Conservation (phyloP, 495 filamentous ascomycete genomes). For the Daldinia caldariorum region DNA sequence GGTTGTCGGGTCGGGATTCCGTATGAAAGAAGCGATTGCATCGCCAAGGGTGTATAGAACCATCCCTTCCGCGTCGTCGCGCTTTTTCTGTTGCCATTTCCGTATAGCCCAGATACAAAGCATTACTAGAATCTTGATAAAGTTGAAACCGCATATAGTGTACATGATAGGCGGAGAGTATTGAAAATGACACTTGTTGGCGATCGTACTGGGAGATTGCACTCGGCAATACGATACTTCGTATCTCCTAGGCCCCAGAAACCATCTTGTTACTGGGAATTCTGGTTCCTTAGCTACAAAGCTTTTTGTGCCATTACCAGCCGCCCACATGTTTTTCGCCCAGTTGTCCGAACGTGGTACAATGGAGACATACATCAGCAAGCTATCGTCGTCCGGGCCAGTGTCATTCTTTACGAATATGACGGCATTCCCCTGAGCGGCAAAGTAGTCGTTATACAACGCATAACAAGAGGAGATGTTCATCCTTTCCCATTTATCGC, state of each 20-base stretch:
- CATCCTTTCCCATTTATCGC: background rate
- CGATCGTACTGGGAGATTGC: conserved; percentile 29
- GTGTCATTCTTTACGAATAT: conserved; percentile 27
- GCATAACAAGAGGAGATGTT: background rate
- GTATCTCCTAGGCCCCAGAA: conserved; percentile 38
- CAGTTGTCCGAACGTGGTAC: conserved; percentile 44
- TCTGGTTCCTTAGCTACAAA: background rate
- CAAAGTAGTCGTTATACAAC: background rate
- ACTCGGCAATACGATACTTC: conserved; percentile 40
- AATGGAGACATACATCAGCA: conserved; percentile 45
- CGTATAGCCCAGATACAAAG: background rate
- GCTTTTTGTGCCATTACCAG: conserved; percentile 31
- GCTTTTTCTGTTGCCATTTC: background rate
- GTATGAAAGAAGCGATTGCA: conserved; percentile 49
- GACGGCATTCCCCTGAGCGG: background rate
- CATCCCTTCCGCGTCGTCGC: conserved; percentile 25
- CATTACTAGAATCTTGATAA: background rate
- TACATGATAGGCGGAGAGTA: conserved; percentile 36
- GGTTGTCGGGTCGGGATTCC: conserved; percentile 43
- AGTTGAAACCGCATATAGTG: background rate
- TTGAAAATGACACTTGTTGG: conserved; percentile 32
- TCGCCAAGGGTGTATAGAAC: conserved; percentile 44
- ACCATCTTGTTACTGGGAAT: conserved; percentile 34
- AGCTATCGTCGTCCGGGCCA: conserved; percentile 37
- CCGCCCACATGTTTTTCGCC: conserved; percentile 49